A percentile compares a stretch with the other conserved stretches of the same genome.
phyloP scores from a whole-genome alignment of 345 rosid species.

The Eucalyptus curtisii region DNA sequence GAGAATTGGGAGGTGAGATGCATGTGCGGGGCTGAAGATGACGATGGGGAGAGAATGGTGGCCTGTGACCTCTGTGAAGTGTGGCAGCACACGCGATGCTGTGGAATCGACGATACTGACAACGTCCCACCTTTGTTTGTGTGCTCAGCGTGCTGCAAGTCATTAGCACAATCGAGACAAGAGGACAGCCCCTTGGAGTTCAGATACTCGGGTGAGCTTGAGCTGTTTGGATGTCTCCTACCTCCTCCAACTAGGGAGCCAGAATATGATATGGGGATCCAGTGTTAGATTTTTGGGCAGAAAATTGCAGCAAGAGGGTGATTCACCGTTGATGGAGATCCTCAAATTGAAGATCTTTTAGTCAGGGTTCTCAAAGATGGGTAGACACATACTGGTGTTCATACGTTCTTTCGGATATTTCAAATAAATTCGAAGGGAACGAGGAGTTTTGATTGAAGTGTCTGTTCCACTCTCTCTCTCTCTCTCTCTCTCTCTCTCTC shows the following conservation, averaged over 20 bases:
- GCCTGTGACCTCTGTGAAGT: conserved; percentile 76
- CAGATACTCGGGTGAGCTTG: neutral
- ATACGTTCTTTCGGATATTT: neutral
- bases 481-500: neutral
- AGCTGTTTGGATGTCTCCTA: neutral
- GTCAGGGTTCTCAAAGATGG: neutral
- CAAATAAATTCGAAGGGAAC: neutral
- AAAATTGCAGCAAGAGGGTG: neutral
- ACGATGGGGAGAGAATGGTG: conserved; percentile 92
- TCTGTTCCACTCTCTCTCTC: neutral
- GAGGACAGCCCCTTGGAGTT: conserved; percentile 7
- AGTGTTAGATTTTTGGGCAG: neutral
- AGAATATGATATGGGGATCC: neutral
- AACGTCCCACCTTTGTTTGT: conserved; percentile 65
- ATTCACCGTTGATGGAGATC: neutral
- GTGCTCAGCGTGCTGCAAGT: conserved; percentile 51
- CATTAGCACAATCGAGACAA: conserved; percentile 21
- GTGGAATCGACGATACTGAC: conserved; percentile 54
- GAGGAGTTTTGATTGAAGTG: neutral
- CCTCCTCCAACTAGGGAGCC: neutral
- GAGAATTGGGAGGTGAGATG: conserved; percentile 79
- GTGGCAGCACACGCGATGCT: conserved; percentile 91
- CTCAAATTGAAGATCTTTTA: neutral
- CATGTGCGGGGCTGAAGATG: conserved; percentile 66
- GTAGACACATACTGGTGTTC: neutral